These are phyloP conservation scores for Aspergillus nidulans DNA, from an alignment of 495 filamentous ascomycete species.

Conservation along the genomic window DNA sequence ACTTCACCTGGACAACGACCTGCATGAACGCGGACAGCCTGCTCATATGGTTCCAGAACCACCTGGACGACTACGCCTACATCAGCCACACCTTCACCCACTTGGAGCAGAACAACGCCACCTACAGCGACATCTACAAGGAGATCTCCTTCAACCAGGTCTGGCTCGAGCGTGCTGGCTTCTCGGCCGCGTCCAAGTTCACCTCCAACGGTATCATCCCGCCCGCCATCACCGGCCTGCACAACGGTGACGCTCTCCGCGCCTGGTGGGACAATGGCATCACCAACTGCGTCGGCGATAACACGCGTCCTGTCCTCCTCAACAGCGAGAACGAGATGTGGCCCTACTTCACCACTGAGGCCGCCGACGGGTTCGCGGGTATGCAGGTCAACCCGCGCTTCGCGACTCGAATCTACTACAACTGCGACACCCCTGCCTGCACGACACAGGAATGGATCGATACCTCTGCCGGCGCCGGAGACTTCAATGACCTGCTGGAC, in stretches of 20 bases:
- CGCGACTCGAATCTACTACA: slow-evolving; percentile 62
- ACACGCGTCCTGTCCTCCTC: slow-evolving; percentile 49
- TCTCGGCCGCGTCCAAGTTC: slow-evolving; percentile 38
- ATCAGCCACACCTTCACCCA: slow-evolving; percentile 65
- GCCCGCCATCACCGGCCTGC: slow-evolving; percentile 59
- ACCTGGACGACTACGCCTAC: slow-evolving; percentile 49
- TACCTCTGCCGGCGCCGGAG: slow-evolving; percentile 49
- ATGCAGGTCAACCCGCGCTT: slow-evolving; percentile 57
- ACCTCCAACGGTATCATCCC: slow-evolving; percentile 55
- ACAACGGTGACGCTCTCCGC: slow-evolving; percentile 58
- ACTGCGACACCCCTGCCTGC: slow-evolving; percentile 54
- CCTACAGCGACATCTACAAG: slow-evolving; percentile 50
- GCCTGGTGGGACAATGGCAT: slow-evolving; percentile 59
- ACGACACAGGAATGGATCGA: slow-evolving; percentile 57
- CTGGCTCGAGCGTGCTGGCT: slow-evolving; percentile 51
- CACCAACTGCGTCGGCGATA: slow-evolving; percentile 58
- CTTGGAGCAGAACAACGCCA: slow-evolving; percentile 55
- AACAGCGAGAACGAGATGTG: slow-evolving; percentile 49
- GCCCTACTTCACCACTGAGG: slow-evolving; percentile 51
- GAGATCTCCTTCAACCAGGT: slow-evolving; percentile 59
- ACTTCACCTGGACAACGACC: slow-evolving; percentile 43
- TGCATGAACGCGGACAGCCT: slow-evolving; percentile 50
- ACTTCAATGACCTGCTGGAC: slow-evolving; percentile 45
- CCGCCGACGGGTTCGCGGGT: slow-evolving; percentile 50
- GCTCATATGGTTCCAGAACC: slow-evolving; percentile 44